phyloP scores from a whole-genome alignment of 2,329 filamentous ascomycete species.

The Trichothecium roseum region DNA sequence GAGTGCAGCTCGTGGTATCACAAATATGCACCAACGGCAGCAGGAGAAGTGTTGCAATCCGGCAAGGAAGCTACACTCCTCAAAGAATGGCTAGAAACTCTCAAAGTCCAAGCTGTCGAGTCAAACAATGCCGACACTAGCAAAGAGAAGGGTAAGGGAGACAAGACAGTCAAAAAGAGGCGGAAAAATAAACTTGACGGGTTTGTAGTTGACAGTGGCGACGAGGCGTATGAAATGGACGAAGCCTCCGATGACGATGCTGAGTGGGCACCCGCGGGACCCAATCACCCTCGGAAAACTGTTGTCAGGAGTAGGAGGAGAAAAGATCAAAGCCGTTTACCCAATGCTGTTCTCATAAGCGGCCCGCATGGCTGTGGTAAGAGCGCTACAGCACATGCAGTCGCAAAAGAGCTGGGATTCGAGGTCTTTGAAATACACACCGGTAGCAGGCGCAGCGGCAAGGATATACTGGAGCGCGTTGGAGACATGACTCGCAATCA shows the following conservation, averaged over 20 bases:
- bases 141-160: conserved; percentile 17
- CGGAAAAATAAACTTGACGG: conserved; percentile 67
- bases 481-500: conserved; percentile 98
- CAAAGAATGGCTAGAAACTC: conserved; percentile 67
- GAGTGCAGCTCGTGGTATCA: conserved; percentile 67
- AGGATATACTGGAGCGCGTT: conserved; percentile 81
- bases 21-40: conserved; percentile 68
- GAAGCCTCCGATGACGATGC: conserved; percentile 55
- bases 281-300: conserved; percentile 35
- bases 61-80: conserved; percentile 61
- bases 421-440: conserved; percentile 94
- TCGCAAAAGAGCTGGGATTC: conserved; percentile 83
- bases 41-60: conserved; percentile 64
- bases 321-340: conserved; percentile 38
- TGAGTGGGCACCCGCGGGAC: conserved; percentile 27
- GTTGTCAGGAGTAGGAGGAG: conserved; percentile 37
- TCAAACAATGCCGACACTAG: conserved; percentile 35
- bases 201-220: conserved; percentile 71
- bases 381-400: conserved; percentile 83
- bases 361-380: conserved; percentile 88
- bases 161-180: conserved; percentile 38
- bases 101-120: conserved; percentile 69
- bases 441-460: conserved; percentile 72
- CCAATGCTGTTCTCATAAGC: conserved; percentile 78
- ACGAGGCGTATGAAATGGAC: conserved; percentile 60